These are phyloP conservation scores for Penicillium aurantiogriseum DNA, from an alignment of 2,329 filamentous ascomycete species.

Conservation along the genomic window DNA sequence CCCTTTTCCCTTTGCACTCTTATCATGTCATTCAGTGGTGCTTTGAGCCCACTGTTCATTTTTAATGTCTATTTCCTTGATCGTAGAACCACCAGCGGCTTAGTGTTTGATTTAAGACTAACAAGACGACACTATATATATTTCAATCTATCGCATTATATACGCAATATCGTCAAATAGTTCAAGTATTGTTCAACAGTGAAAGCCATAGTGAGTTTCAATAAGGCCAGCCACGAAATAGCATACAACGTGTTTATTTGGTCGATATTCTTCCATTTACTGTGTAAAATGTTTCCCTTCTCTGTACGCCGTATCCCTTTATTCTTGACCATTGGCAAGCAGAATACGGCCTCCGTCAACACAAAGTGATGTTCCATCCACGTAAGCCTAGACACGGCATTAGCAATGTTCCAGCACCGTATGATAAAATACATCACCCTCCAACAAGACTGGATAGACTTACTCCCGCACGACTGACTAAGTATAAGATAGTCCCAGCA, in stretches of 20 bases:
- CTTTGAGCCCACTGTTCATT: neutral
- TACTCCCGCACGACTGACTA: slow-evolving; percentile 44
- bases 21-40: no score
- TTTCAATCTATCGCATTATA: no score
- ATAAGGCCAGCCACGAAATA: neutral
- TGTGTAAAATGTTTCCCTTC: neutral
- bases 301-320: neutral
- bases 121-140: no score
- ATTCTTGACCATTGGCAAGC: slow-evolving; percentile 43
- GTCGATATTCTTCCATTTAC: neutral
- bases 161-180: neutral
- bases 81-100: no score
- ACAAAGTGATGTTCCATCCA: slow-evolving; percentile 42
- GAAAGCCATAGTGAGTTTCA: neutral
- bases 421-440: accelerated
- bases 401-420: neutral
- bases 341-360: slow-evolving; percentile 44
- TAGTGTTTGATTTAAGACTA: neutral
- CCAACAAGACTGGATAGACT: slow-evolving; percentile 13
- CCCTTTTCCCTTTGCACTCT: accelerated
- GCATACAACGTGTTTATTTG: neutral
- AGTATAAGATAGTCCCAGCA: slow-evolving; percentile 45
- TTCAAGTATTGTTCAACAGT: no score
- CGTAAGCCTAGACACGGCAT: slow-evolving; percentile 33
- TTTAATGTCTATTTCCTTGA: neutral